These are phyloP conservation scores for Epichloe glyceriae DNA, from an alignment of 2,329 filamentous ascomycete genomes.

Conservation along the genomic window DNA sequence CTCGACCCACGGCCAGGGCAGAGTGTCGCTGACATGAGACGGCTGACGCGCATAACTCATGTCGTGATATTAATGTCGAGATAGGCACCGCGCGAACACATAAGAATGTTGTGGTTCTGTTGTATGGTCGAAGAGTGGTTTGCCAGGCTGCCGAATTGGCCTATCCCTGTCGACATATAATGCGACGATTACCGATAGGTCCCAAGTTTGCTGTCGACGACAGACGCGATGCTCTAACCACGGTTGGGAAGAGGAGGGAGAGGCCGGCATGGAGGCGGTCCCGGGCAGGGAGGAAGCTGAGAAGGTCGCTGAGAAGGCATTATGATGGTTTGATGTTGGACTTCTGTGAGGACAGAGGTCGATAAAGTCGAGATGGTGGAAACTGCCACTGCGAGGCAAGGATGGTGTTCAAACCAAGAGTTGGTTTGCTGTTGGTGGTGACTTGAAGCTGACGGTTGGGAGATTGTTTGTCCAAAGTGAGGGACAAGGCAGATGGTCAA, in stretches of 20 bases:
- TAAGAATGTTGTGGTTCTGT: slow-evolving; percentile 3
- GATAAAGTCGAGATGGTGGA: not conserved
- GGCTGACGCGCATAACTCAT: slow-evolving; percentile 6
- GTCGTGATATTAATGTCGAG: not conserved
- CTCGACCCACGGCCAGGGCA: slow-evolving; percentile 7
- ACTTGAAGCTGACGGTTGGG: no score
- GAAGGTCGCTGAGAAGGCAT: slow-evolving; percentile 51
- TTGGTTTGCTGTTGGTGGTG: not conserved
- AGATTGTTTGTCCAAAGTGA: not conserved
- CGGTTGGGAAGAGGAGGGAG: slow-evolving; percentile 53
- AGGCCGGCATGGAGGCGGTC: slow-evolving; percentile 50
- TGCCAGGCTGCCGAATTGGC: not conserved
- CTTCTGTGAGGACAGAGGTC: not conserved
- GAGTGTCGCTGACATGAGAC: slow-evolving; percentile 2
- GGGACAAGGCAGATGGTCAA: not conserved
- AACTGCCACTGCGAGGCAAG: not conserved
- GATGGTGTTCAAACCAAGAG: not conserved
- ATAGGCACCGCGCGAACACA: not conserved
- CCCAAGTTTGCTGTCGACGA: not conserved
- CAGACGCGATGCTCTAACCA: slow-evolving; percentile 23
- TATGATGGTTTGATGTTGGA: slow-evolving; percentile 12
- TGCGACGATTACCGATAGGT: not conserved
- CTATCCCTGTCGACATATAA: not conserved
- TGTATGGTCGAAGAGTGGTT: not conserved
- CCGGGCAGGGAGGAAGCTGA: slow-evolving; percentile 54